phyloP scores from a whole-genome alignment of 257 asterid species.

The Nicotiana noctiflora region DNA sequence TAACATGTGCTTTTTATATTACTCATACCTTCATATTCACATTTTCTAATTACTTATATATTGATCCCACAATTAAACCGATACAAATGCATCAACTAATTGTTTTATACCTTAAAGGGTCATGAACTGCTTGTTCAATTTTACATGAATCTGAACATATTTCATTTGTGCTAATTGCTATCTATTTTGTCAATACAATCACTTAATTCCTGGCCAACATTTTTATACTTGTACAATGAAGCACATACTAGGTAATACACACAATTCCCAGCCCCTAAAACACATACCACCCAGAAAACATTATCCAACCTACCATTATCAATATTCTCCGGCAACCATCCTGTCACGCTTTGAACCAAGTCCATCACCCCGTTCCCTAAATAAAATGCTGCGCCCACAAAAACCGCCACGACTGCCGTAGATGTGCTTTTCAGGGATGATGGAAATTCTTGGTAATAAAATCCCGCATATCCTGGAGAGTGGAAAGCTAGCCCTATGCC shows the following conservation, averaged over 20 bases:
- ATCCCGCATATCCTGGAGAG: slow-evolving; percentile 22
- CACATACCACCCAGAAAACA: slow-evolving; percentile 17
- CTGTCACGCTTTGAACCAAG: slow-evolving; percentile 10
- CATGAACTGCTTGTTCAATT: neutral
- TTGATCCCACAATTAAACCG: no score
- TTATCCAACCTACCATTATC: slow-evolving; percentile 24
- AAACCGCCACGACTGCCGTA: slow-evolving; percentile 10
- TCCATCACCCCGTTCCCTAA: slow-evolving; percentile 14
- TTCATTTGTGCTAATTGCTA: neutral
- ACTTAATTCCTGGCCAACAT: neutral
- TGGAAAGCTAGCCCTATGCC: slow-evolving; percentile 27
- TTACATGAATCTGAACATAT: neutral
- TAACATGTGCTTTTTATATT: no score
- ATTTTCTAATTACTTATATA: no score
- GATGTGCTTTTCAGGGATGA: slow-evolving; percentile 21
- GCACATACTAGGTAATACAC: slow-evolving; percentile 15
- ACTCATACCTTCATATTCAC: no score
- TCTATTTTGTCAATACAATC: neutral
- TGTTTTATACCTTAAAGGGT: neutral
- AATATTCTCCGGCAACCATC: slow-evolving; percentile 25
- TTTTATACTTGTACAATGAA: slow-evolving; percentile 9
- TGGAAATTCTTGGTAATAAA: slow-evolving; percentile 26
- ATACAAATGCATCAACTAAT: no score
- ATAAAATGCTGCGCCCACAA: slow-evolving; percentile 11
- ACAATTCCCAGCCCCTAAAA: slow-evolving; percentile 9